Conservation (phyloP, 2,329 filamentous ascomycete species). For the Cryphonectria parasitica region DNA sequence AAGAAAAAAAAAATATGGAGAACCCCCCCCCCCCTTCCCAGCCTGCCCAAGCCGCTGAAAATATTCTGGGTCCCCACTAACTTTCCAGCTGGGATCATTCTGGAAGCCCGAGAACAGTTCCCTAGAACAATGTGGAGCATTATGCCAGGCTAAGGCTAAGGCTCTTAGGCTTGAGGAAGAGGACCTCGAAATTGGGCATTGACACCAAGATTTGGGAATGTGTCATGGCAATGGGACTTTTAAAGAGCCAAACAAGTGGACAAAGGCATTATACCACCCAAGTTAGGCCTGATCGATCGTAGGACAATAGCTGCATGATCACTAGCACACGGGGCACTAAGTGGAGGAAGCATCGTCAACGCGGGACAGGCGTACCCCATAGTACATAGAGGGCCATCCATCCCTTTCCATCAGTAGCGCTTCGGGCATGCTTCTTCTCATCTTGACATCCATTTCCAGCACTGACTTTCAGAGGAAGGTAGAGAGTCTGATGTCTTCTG, state of each 20-base stretch:
- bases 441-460: background rate
- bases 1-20: background rate
- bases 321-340: background rate
- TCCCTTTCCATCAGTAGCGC: background rate
- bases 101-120: background rate
- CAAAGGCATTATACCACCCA: background rate
- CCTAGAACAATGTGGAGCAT: background rate
- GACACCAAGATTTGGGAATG: background rate
- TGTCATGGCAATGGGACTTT: background rate
- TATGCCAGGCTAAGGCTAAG: background rate
- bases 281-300: background rate
- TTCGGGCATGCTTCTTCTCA: background rate
- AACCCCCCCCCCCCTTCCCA: background rate
- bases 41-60: background rate
- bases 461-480: background rate
- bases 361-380: background rate
- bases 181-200: background rate
- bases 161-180: background rate
- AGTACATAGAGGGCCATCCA: background rate
- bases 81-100: background rate
- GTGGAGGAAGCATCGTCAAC: background rate
- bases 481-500: background rate
- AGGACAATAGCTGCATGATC: background rate
- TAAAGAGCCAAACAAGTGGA: background rate
- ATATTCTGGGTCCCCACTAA: background rate